Conservation (phyloP, 2,329 filamentous ascomycete species). For the Xylariaceae sp. region DNA sequence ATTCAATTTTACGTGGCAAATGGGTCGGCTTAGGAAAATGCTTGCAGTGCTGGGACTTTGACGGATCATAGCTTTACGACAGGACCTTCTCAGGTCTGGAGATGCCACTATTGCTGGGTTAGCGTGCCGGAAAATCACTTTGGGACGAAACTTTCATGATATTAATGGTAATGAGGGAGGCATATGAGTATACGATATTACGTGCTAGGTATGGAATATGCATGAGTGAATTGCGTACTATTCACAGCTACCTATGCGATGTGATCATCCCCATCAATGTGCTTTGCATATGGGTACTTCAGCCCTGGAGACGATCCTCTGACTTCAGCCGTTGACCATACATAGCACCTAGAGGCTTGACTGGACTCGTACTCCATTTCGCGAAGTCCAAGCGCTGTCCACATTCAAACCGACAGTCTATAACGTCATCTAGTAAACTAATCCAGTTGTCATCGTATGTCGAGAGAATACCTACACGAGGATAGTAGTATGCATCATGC, state of each 20-base stretch:
- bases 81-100: slow-evolving; percentile 1
- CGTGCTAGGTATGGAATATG: slow-evolving; percentile 3
- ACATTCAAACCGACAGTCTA: too few species aligned
- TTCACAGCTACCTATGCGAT: neutral
- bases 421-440: too few species aligned
- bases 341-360: too few species aligned
- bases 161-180: slow-evolving; percentile 23
- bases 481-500: neutral
- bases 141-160: slow-evolving; percentile 5
- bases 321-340: neutral
- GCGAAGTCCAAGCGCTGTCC: too few species aligned
- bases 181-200: slow-evolving; percentile 25
- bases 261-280: neutral
- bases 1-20: slow-evolving; percentile 2
- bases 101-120: slow-evolving; percentile 10
- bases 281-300: neutral
- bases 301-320: neutral
- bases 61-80: slow-evolving; percentile 12
- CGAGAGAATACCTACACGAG: neutral
- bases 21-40: slow-evolving; percentile 1
- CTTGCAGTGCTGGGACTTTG: slow-evolving; percentile 9
- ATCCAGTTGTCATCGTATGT: too few species aligned
- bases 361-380: too few species aligned
- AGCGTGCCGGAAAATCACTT: slow-evolving; percentile 18
- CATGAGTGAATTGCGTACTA: slow-evolving; percentile 4